Evolutionary conservation across 192 early-diverging fungal species (phyloP), one percentile per base, ranked within the genome.

Genomic region (Coemansia sp.): DNA sequence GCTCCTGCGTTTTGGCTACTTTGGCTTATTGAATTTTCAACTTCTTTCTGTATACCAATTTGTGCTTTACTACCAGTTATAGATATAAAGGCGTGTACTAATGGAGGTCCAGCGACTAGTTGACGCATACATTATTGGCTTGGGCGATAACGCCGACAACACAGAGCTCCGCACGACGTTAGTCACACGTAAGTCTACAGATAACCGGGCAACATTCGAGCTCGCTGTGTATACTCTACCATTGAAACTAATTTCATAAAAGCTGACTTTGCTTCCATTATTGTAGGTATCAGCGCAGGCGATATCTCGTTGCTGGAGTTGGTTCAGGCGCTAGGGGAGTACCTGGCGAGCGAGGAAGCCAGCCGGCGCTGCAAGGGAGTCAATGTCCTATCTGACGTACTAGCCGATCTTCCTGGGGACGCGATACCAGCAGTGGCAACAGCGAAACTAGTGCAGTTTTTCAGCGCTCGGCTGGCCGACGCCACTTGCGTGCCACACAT

Each of bases 301-400:
- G 89, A 91, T 65, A 62, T 74, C 13, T 90, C 88, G 31, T 75
- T 96, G 29, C 76, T 96, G 18, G 76, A 83, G 68, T 75, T 97
- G n/a, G 95, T 98, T 24, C 90, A 93, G 77, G 75, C 85, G 43
- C 88, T 96, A 24, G 93, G 92, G 2, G 83, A 88, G 39, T 88
- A 89, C 52, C 76, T 97, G 62, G 95, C 94, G 5, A 90, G 86
- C 75, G 87, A 90, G 11, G 96, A 97, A 60, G 90, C 91, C n/a
- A 91, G 90, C 66, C 87, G 90, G 38, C 91, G 97, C 66, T 91
- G 93, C 40, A 92, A 91, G 85, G 97, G 95, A 86, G 79, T 87
- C 11, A 87, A 88, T 6, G 76, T 93, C 15, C 75, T 95, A 41
- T 88, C 93, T 0, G 76, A 86, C 18, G 88, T 90, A 10, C 81